phyloP scores from a whole-genome alignment of 176 grass and related monocot species.

The Aegilops longissima region DNA sequence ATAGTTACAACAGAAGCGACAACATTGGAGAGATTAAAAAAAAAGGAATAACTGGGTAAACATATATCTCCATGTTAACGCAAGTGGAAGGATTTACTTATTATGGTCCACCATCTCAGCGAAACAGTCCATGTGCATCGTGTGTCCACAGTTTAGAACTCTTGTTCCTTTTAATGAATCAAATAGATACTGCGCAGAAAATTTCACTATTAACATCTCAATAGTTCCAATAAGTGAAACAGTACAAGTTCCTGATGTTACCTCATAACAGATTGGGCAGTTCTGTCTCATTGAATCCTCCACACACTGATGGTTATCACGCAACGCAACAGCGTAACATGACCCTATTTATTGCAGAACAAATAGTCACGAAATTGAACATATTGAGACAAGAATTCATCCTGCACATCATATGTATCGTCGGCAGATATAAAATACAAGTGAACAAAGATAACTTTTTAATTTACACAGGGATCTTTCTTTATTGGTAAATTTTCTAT shows the following conservation, averaged over 20 bases:
- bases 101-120: conserved; percentile 68
- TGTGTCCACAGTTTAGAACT: conserved; percentile 90
- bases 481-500: background rate
- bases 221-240: conserved; percentile 29
- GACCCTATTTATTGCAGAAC: conserved; percentile 60
- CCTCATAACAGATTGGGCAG: conserved; percentile 98
- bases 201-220: conserved; percentile 23
- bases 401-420: background rate
- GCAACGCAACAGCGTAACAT: conserved; percentile 68
- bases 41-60: conserved; percentile 2
- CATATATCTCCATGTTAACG: conserved; percentile 26
- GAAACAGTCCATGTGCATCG: conserved; percentile 87
- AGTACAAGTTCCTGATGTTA: conserved; percentile 25
- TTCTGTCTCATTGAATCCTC: conserved; percentile 97
- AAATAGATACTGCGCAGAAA: conserved; percentile 86
- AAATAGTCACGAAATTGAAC: background rate
- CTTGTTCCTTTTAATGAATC: conserved; percentile 87
- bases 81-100: conserved; percentile 47
- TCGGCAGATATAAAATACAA: background rate
- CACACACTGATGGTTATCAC: conserved; percentile 76
- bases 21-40: background rate
- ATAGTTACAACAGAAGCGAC: conserved; percentile 21
- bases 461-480: background rate
- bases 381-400: conserved; percentile 6
- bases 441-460: background rate